Evolutionary conservation across 176 grass and related monocot species (phyloP).

Genomic region (Secale cereale): DNA sequence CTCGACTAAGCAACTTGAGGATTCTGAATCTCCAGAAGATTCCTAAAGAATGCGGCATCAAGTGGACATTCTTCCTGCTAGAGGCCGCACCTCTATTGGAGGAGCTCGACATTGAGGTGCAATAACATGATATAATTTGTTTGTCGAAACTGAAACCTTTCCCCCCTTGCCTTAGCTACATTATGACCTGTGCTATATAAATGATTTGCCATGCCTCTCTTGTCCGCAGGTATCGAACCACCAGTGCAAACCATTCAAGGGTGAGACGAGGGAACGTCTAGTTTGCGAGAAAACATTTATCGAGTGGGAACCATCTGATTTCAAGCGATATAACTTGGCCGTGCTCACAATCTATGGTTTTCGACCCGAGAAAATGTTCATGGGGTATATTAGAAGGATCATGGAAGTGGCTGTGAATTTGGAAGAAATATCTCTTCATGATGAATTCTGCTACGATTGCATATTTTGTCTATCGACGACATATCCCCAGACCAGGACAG

Average conservation of each 20-base stretch:
- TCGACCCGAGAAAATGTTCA: background rate
- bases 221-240: background rate
- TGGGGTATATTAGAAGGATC: background rate
- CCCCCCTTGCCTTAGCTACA: no score
- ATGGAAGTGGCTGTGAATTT: background rate
- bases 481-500: background rate
- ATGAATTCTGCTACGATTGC: background rate
- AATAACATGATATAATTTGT: no score
- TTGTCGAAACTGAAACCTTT: no score
- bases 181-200: background rate
- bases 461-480: background rate
- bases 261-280: background rate
- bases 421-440: background rate
- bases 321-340: constrained; percentile 1
- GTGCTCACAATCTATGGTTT: background rate
- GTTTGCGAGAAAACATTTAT: background rate
- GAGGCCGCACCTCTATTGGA: background rate
- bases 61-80: constrained; percentile 6
- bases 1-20: background rate
- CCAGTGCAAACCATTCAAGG: background rate
- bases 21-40: background rate
- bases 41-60: background rate
- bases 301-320: background rate
- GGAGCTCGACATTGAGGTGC: background rate
- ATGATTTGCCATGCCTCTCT: background rate